Conservation (phyloP, 495 filamentous ascomycete species). For the Tuber indicum region DNA sequence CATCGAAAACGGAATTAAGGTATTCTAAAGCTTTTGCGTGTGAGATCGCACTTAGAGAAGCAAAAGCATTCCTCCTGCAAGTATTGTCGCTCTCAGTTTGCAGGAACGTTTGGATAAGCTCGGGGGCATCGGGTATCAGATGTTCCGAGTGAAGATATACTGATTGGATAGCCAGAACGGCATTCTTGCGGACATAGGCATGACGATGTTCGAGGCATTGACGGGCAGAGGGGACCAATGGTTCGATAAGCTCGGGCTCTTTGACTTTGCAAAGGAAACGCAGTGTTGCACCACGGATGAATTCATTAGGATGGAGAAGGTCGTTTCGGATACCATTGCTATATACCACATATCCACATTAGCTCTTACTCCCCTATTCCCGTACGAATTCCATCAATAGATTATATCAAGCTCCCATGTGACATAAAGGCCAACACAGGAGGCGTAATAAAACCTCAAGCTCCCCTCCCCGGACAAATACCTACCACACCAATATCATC, state of each 20-base stretch:
- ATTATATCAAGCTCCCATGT: slow-evolving; percentile 3
- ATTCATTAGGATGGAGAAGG: slow-evolving; percentile 95
- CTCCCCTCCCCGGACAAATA: slow-evolving; percentile 10
- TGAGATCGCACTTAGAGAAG: slow-evolving; percentile 80
- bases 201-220: slow-evolving; percentile 91
- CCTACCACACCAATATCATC: slow-evolving; percentile 98
- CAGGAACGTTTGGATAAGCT: slow-evolving; percentile 83
- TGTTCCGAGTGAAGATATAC: slow-evolving; percentile 87
- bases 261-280: slow-evolving; percentile 95
- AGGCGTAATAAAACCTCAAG: neutral
- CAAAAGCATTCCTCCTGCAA: slow-evolving; percentile 97
- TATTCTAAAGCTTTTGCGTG: slow-evolving; percentile 90
- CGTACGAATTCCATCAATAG: neutral
- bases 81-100: slow-evolving; percentile 88
- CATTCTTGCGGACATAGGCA: slow-evolving; percentile 96
- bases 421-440: neutral
- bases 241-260: slow-evolving; percentile 93
- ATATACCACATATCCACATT: slow-evolving; percentile 15
- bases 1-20: slow-evolving; percentile 83
- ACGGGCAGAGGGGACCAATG: slow-evolving; percentile 82
- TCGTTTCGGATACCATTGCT: slow-evolving; percentile 98
- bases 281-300: slow-evolving; percentile 91
- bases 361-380: neutral
- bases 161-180: slow-evolving; percentile 86
- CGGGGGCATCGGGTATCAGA: slow-evolving; percentile 91